These are phyloP conservation scores for Rosa rugosa DNA, from an alignment of 306 rosid genomes.

Conservation along the genomic window DNA sequence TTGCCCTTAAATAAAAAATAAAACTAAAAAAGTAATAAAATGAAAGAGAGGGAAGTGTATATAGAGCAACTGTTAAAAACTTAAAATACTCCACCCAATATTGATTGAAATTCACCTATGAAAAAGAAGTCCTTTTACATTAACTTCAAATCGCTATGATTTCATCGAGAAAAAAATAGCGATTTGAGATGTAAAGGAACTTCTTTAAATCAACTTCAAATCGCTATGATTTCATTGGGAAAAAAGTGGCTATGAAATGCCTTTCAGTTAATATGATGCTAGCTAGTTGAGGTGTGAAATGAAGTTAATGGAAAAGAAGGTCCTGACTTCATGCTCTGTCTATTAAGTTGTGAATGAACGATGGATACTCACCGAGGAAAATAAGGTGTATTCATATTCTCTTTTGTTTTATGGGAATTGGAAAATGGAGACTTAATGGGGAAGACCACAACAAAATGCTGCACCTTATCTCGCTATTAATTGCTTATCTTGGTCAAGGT, in stretches of 20 bases:
- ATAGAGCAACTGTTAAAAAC: neutral
- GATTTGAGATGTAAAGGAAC: no score
- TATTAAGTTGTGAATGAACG: neutral
- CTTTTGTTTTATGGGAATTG: slow-evolving; percentile 31
- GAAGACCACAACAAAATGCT: neutral
- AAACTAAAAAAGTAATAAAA: no score
- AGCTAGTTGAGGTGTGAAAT: slow-evolving; percentile 24
- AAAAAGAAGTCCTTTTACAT: neutral
- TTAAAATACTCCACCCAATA: neutral
- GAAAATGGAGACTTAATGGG: slow-evolving; percentile 7
- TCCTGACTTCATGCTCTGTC: neutral
- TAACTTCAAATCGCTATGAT: neutral
- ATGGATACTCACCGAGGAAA: slow-evolving; percentile 8
- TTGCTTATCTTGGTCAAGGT: slow-evolving; percentile 35
- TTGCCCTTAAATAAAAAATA: no score
- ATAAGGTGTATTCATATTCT: neutral
- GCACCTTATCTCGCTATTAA: slow-evolving; percentile 22
- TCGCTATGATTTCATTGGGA: neutral
- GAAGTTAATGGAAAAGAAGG: slow-evolving; percentile 20
- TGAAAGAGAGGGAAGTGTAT: no score
- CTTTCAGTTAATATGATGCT: neutral
- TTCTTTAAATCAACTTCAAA: no score
- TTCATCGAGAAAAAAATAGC: no score
- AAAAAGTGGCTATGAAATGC: neutral
- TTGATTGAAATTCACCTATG: neutral